These are phyloP conservation scores for Suhomyces atakaporum DNA, from an alignment of 1,139 yeast genomes.

Conservation along the genomic window DNA sequence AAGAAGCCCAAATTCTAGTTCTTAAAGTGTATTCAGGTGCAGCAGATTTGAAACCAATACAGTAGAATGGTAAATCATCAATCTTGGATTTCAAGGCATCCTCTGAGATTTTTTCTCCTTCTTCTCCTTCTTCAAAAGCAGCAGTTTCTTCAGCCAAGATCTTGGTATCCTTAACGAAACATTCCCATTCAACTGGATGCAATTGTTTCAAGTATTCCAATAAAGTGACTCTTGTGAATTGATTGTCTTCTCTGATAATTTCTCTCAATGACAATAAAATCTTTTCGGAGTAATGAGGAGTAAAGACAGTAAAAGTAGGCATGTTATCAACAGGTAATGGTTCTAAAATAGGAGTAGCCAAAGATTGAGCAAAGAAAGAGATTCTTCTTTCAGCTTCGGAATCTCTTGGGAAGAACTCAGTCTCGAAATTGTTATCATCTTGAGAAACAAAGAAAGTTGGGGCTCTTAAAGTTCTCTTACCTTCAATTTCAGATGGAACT, in stretches of 20 bases:
- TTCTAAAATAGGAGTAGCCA: slow-evolving; percentile 97
- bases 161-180: slow-evolving; percentile 97
- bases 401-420: slow-evolving; percentile 94
- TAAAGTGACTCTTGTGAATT: slow-evolving; percentile 93
- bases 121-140: slow-evolving; percentile 73
- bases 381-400: slow-evolving; percentile 99
- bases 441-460: slow-evolving; percentile 98
- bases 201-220: slow-evolving; percentile 95
- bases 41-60: slow-evolving; percentile 99
- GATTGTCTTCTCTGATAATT: slow-evolving; percentile 98
- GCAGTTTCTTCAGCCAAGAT: slow-evolving; percentile 97
- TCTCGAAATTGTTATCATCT: slow-evolving; percentile 91
- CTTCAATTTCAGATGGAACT: slow-evolving; percentile 96
- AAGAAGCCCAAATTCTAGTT: slow-evolving; percentile 98
- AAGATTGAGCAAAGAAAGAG: slow-evolving; percentile 96
- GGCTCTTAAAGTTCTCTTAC: slow-evolving; percentile 96
- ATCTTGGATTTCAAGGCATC: slow-evolving; percentile 85
- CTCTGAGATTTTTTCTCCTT: slow-evolving; percentile 61
- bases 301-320: slow-evolving; percentile 98
- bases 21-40: slow-evolving; percentile 98
- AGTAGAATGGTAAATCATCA: slow-evolving; percentile 97
- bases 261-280: slow-evolving; percentile 91
- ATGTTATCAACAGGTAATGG: slow-evolving; percentile 98
- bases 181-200: slow-evolving; percentile 99
- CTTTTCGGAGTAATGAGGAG: slow-evolving; percentile 98